phyloP scores from a whole-genome alignment of 805 yeast genomes.

The Starmerella vitae region DNA sequence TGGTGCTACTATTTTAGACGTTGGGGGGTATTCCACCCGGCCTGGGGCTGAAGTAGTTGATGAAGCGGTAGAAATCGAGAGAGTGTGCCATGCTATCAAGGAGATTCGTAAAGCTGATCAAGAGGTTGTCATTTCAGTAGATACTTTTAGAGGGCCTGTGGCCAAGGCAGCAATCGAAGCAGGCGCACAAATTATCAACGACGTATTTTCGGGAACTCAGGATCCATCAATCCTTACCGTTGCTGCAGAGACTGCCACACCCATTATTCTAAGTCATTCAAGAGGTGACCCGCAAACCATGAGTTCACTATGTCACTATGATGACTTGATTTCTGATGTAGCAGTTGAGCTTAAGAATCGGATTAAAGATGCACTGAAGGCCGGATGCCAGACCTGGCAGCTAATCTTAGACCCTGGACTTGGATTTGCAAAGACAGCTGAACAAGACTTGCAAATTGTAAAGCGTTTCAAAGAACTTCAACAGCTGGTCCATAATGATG shows the following conservation, averaged over 20 bases:
- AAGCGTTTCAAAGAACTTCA: slow-evolving; percentile 27
- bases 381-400: slow-evolving; percentile 80
- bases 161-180: slow-evolving; percentile 53
- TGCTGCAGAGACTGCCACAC: slow-evolving; percentile 51
- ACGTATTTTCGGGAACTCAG: slow-evolving; percentile 65
- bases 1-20: slow-evolving; percentile 70
- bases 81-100: slow-evolving; percentile 59
- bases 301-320: slow-evolving; percentile 45
- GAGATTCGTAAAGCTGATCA: slow-evolving; percentile 39
- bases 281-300: slow-evolving; percentile 72
- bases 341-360: slow-evolving; percentile 50
- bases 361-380: slow-evolving; percentile 40
- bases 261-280: slow-evolving; percentile 71
- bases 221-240: slow-evolving; percentile 56
- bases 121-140: slow-evolving; percentile 56
- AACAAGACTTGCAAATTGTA: slow-evolving; percentile 56
- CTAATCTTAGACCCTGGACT: slow-evolving; percentile 86
- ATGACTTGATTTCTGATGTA: slow-evolving; percentile 40
- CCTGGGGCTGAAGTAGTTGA: slow-evolving; percentile 62
- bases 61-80: slow-evolving; percentile 48
- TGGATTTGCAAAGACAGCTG: slow-evolving; percentile 81
- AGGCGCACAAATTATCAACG: slow-evolving; percentile 90
- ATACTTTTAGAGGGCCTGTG: slow-evolving; percentile 67
- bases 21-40: slow-evolving; percentile 90
- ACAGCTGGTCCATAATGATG: slow-evolving; percentile 20